Base-by-base conservation (phyloP, 208 protist genomes). In the Leishmania braziliensis region DNA sequence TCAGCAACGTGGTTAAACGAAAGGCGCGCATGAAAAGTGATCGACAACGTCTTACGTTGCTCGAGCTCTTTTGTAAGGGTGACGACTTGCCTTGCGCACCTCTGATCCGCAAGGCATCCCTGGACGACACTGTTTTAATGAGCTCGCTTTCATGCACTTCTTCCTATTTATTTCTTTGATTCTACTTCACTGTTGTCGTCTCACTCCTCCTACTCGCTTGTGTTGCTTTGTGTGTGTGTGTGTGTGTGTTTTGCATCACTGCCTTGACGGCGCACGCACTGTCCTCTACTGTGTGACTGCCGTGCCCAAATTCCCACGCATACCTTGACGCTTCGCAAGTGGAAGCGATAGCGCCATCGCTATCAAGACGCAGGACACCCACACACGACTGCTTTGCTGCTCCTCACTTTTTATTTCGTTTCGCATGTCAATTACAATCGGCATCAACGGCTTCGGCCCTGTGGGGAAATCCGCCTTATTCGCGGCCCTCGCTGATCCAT, bases 371-470 rank as follows among this genome's bases (percentile, higher is more conserved):
- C 48, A 73, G 46, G 43, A 29, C 20, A 73, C 12, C n/a, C n/a
- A n/a, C 72, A 36, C 12, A 58, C 72, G 51, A 48, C 71, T 26
- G 29, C 16, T 23, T 29, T 58, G 14, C 5, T 26, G 12, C 14
- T 66, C 36, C 33, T 50, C 33, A 56, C 29, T 6, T 50, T 81
- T 50, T 65, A 56, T 76, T 70, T 50, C 18, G 46, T 66, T 48
- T 71, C 69, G 6, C 23, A 83, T 75, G 74, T 71, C 56, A 63
- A 58, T 82, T 36, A 69, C 74, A 65, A 43, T 89, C 74, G 78
- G 97, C 60, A 99, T 99, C 86, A 99, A 99, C 89, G 98, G 98
- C 77, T 99, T 99, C 84, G 98, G 98, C 77, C 86, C 97, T 71
- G 95, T 99, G 75, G 99, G 99, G 62, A 91, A 98, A 58, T 71